Evolutionary conservation across 2,329 filamentous ascomycete species (phyloP).

Genomic region (Colletotrichum karsti): DNA sequence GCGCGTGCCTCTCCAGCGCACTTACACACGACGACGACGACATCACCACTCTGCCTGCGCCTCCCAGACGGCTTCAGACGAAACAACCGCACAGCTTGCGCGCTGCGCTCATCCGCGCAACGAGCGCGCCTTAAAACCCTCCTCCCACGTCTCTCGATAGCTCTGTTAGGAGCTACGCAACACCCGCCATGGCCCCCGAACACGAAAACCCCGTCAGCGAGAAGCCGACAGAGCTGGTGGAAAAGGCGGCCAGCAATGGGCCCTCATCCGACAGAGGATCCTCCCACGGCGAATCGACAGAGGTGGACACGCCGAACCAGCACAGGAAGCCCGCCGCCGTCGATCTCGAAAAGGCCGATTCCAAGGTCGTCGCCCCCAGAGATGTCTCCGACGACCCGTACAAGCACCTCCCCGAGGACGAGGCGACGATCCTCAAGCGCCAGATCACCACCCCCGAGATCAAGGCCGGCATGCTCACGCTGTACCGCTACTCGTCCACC

Average conservation of each 20-base stretch:
- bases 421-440: conserved; percentile 72
- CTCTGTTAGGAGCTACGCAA: neutral
- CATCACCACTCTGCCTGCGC: conserved; percentile 3
- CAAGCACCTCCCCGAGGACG: conserved; percentile 69
- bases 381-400: conserved; percentile 63
- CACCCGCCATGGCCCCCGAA: conserved; percentile 12
- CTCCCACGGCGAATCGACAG: conserved; percentile 45
- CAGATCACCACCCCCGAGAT: conserved; percentile 74
- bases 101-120: conserved; percentile 18
- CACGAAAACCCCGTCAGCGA: conserved; percentile 16
- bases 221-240: conserved; percentile 20
- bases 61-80: neutral
- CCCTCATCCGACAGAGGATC: conserved; percentile 40
- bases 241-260: conserved; percentile 35
- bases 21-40: neutral
- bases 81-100: conserved; percentile 11
- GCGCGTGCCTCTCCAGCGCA: neutral
- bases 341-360: conserved; percentile 52
- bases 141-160: neutral
- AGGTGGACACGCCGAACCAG: conserved; percentile 16
- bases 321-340: conserved; percentile 31
- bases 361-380: conserved; percentile 43
- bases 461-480: conserved; percentile 69
- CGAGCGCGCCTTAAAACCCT: neutral
- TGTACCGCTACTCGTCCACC: conserved; percentile 76